phyloP scores from a whole-genome alignment of 2,329 filamentous ascomycete species.

The Elsinoe ampelina region DNA sequence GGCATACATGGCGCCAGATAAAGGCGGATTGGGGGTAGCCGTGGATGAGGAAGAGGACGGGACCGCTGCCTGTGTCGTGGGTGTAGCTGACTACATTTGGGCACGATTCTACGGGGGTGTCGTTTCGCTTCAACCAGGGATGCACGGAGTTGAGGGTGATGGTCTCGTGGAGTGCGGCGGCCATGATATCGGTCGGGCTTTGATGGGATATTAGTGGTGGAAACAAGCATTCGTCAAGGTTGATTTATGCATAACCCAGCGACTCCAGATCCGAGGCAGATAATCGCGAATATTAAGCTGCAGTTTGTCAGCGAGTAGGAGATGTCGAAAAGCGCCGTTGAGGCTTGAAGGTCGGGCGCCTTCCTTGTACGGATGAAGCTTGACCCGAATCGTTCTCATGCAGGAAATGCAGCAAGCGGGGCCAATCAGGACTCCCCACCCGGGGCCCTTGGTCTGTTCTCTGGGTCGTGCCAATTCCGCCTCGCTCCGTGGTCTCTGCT shows the following conservation, averaged over 20 bases:
- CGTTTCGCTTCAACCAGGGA: conserved; percentile 23
- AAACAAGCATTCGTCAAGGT: conserved; percentile 10
- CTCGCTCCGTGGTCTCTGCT: too few relatives aligned
- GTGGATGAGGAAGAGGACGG: conserved; percentile 37
- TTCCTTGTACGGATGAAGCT: not conserved
- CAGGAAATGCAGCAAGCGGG: not conserved
- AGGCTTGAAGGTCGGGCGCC: not conserved
- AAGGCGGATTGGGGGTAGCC: conserved; percentile 38
- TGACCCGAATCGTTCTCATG: not conserved
- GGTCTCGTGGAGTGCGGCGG: not conserved
- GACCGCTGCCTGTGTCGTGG: conserved; percentile 25
- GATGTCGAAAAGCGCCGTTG: not conserved
- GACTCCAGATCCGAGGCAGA: not conserved
- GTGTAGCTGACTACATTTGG: conserved; percentile 27
- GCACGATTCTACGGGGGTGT: conserved; percentile 22
- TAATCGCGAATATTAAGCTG: not conserved
- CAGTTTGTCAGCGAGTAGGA: not conserved
- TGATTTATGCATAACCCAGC: not conserved
- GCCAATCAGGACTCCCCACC: not conserved
- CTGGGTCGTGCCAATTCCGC: too few relatives aligned
- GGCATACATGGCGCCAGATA: conserved; percentile 25
- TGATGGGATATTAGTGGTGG: not conserved
- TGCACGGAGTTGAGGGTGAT: conserved; percentile 22
- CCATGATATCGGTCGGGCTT: not conserved
- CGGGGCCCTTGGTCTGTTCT: too few relatives aligned